Conservation (phyloP, 768 basidiomycete genomes). For the Russula griseocarnosa region DNA sequence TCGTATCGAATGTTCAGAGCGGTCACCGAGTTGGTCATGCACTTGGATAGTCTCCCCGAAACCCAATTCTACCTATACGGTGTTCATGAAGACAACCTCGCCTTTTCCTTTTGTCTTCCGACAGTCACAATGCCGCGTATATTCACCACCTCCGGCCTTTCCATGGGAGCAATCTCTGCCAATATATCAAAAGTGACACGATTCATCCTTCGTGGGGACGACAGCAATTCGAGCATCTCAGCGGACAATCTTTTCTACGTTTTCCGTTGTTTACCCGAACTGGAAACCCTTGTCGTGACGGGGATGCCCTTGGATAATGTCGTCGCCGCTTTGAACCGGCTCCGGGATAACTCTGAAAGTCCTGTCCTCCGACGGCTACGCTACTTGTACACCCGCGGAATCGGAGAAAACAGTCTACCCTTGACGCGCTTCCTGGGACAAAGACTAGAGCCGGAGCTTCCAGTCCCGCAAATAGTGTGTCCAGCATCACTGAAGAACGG, state of each 20-base stretch:
- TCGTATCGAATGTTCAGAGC: conserved; percentile 14
- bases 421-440: conserved; percentile 23
- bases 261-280: conserved; percentile 21
- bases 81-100: conserved; percentile 14
- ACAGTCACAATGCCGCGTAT: conserved; percentile 13
- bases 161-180: conserved; percentile 18
- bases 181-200: conserved; percentile 14
- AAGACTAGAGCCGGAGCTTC: conserved; percentile 23
- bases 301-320: conserved; percentile 21
- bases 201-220: conserved; percentile 21
- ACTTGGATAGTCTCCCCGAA: conserved; percentile 22
- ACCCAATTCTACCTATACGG: conserved; percentile 23
- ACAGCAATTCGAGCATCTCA: conserved; percentile 18
- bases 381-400: conserved; percentile 18
- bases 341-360: conserved; percentile 15
- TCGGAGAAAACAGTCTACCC: conserved; percentile 11
- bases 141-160: conserved; percentile 11
- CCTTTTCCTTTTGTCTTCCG: conserved; percentile 23
- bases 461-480: conserved; percentile 21
- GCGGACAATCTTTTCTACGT: conserved; percentile 15
- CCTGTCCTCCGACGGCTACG: conserved; percentile 17
- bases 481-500: conserved; percentile 10
- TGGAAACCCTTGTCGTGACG: conserved; percentile 20
- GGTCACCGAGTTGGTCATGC: conserved; percentile 21
- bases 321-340: conserved; percentile 18